Evolutionary conservation across 176 grass and related monocot genomes (phyloP).

Genomic region (Aegilops longissima): DNA sequence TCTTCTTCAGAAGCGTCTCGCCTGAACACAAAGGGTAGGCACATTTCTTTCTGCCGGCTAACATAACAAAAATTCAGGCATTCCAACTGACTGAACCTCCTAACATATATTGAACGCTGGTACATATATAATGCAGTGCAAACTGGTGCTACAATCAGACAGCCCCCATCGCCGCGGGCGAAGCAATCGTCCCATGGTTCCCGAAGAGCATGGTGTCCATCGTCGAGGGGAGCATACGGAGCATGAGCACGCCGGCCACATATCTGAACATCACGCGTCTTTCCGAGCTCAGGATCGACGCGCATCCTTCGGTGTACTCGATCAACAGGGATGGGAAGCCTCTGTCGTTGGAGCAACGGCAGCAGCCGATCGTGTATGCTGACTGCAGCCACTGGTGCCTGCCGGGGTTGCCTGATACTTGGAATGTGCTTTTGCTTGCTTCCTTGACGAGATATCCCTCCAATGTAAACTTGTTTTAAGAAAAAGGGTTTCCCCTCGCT

Average conservation of each 20-base stretch:
- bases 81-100: background rate
- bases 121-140: slow-evolving; percentile 12
- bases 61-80: background rate
- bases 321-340: slow-evolving; percentile 28
- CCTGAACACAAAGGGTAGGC: slow-evolving; percentile 57
- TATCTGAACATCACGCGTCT: slow-evolving; percentile 49
- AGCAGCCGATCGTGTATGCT: slow-evolving; percentile 5
- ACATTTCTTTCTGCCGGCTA: background rate
- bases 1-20: slow-evolving; percentile 66
- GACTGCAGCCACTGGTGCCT: slow-evolving; percentile 79
- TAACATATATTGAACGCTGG: background rate
- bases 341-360: slow-evolving; percentile 23
- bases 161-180: slow-evolving; percentile 13
- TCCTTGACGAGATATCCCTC: slow-evolving; percentile 20
- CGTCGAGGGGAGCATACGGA: slow-evolving; percentile 19
- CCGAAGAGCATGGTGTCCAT: slow-evolving; percentile 30
- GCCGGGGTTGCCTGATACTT: slow-evolving; percentile 49
- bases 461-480: background rate
- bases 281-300: slow-evolving; percentile 42
- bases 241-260: slow-evolving; percentile 7
- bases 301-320: slow-evolving; percentile 52
- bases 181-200: slow-evolving; percentile 32
- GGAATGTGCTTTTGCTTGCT: slow-evolving; percentile 55
- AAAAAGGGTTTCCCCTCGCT: too few relatives aligned
- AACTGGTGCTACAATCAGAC: slow-evolving; percentile 65